Evolutionary conservation across 2,329 filamentous ascomycete genomes (phyloP).

Genomic region (Fusarium sororula): DNA sequence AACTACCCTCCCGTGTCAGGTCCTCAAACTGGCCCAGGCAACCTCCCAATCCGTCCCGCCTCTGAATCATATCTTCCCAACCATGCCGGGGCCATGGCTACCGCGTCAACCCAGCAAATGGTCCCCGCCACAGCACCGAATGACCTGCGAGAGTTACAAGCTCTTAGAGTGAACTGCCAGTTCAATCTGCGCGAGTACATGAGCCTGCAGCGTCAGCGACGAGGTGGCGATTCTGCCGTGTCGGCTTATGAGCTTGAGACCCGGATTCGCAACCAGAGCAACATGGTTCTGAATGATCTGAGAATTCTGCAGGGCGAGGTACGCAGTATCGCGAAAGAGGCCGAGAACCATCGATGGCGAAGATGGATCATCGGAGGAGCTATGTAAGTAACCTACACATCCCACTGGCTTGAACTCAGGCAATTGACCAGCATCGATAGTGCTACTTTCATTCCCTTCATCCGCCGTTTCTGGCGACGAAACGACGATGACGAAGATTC

Average conservation of each 20-base stretch:
- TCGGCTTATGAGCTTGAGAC: conserved; percentile 52
- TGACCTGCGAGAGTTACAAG: conserved; percentile 43
- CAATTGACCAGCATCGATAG: conserved; percentile 43
- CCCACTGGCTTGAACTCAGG: neutral
- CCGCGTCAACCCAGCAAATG: conserved; percentile 23
- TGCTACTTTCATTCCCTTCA: conserved; percentile 60
- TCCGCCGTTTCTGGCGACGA: conserved; percentile 62
- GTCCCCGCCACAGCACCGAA: conserved; percentile 32
- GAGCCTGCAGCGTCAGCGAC: conserved; percentile 45
- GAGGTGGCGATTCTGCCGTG: conserved; percentile 41
- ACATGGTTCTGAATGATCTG: conserved; percentile 56
- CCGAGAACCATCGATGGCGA: conserved; percentile 61
- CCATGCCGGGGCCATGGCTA: conserved; percentile 33
- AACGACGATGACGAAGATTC: conserved; percentile 50
- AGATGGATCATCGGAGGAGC: conserved; percentile 62
- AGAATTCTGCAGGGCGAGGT: conserved; percentile 56
- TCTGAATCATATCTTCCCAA: conserved; percentile 37
- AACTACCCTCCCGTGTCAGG: conserved; percentile 35
- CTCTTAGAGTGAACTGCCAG: conserved; percentile 48
- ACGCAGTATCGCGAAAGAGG: conserved; percentile 52
- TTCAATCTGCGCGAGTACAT: conserved; percentile 50
- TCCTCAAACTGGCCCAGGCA: conserved; percentile 26
- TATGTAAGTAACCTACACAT: conserved; percentile 51
- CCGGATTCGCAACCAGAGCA: conserved; percentile 55
- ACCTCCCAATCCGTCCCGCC: conserved; percentile 35